These are phyloP conservation scores for Elongisporangium prolatum DNA, from an alignment of 352 stramenopile species.

Conservation along the genomic window DNA sequence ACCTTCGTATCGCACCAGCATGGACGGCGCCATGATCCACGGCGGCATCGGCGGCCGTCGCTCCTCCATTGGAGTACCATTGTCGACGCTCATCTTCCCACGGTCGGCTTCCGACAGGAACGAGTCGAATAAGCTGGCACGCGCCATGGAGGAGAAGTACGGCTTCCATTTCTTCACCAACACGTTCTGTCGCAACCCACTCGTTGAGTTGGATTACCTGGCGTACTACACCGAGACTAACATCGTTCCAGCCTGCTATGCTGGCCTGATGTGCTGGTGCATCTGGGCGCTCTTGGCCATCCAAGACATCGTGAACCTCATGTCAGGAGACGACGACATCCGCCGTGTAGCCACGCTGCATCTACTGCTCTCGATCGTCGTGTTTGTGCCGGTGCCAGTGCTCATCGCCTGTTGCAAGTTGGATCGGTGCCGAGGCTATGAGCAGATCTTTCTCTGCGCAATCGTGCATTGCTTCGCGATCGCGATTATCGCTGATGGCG, in stretches of 20 bases:
- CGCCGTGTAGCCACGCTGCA: slow-evolving; percentile 19
- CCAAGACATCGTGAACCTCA: slow-evolving; percentile 33
- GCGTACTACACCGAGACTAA: slow-evolving; percentile 75
- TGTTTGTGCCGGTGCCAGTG: slow-evolving; percentile 57
- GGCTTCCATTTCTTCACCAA: slow-evolving; percentile 83
- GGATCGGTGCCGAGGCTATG: slow-evolving; percentile 44
- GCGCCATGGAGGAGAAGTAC: slow-evolving; percentile 71
- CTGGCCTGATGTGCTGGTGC: slow-evolving; percentile 50
- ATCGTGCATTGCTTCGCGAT: slow-evolving; percentile 70
- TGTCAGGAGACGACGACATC: slow-evolving; percentile 32
- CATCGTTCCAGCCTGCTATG: slow-evolving; percentile 54
- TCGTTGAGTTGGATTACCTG: slow-evolving; percentile 74
- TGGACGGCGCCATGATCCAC: background rate
- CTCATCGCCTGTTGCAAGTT: slow-evolving; percentile 49
- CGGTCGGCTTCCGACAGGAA: slow-evolving; percentile 56
- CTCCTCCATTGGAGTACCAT: slow-evolving; percentile 56
- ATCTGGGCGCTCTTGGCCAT: slow-evolving; percentile 46
- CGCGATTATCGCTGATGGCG: slow-evolving; percentile 37
- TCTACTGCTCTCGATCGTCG: slow-evolving; percentile 41
- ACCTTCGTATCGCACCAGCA: background rate
- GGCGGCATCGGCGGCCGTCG: slow-evolving; percentile 23
- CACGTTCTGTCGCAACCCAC: slow-evolving; percentile 47
- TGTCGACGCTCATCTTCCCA: slow-evolving; percentile 71
- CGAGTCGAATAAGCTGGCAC: slow-evolving; percentile 62
- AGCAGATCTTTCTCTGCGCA: slow-evolving; percentile 52